Evolutionary conservation across 306 rosid genomes (phyloP).

Genomic region (Ziziphus jujuba): DNA sequence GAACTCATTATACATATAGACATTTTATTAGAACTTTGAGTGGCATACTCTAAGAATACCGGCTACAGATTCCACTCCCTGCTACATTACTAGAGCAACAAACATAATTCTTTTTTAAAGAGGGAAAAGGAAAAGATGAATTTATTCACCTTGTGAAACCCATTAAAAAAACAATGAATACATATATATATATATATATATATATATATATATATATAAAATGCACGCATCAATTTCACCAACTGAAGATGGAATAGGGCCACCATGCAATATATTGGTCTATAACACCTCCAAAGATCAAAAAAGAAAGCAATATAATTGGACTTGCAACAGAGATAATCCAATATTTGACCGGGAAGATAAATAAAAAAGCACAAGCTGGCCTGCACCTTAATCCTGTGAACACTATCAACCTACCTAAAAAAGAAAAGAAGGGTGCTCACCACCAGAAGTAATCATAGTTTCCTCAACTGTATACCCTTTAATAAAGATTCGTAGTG

Average conservation of each 20-base stretch:
- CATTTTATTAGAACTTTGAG: not conserved
- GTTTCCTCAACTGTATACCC: slow-evolving; percentile 67
- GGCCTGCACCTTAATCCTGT: slow-evolving; percentile 20
- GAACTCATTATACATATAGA: no score
- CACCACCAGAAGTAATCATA: slow-evolving; percentile 57
- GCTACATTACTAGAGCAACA: not conserved
- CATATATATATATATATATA: no score
- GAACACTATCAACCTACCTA: slow-evolving; percentile 42
- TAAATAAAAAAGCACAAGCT: slow-evolving; percentile 2
- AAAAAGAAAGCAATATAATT: not conserved
- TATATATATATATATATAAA: not conserved
- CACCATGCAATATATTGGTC: not conserved
- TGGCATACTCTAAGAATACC: not conserved
- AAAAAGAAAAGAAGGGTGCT: slow-evolving; percentile 49
- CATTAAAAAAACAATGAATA: not conserved
- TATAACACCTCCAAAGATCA: not conserved
- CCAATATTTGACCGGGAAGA: not conserved
- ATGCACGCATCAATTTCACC: not conserved
- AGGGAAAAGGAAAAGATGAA: not conserved
- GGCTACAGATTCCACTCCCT: not conserved
- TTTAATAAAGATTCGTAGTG: slow-evolving; percentile 47
- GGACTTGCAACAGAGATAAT: not conserved
- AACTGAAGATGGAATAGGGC: not conserved
- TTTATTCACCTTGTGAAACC: not conserved
- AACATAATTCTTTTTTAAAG: not conserved